Conservation (phyloP, 805 yeast genomes). For the Hanseniaspora hatyaiensis region DNA sequence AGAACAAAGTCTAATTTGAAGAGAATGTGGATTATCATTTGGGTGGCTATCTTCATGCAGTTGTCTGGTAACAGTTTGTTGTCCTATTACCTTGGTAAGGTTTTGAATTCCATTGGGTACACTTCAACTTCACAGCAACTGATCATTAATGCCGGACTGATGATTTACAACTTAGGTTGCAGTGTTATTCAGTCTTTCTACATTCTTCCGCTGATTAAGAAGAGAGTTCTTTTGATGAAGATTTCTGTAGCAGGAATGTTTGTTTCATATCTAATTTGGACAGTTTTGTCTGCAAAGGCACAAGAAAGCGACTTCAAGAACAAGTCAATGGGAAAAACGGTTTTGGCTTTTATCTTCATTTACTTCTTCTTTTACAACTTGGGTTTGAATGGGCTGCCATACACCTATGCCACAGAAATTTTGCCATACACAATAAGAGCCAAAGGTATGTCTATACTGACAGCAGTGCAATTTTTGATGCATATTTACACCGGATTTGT, state of each 20-base stretch:
- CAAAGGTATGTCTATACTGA: conserved; percentile 25
- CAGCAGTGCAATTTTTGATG: conserved; percentile 21
- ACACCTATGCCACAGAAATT: conserved; percentile 36
- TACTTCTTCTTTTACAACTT: conserved; percentile 34
- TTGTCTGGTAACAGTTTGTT: conserved; percentile 43
- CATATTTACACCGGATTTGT: conserved; percentile 29
- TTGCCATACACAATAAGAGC: conserved; percentile 28
- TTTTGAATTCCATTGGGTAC: conserved; percentile 42
- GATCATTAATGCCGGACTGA: conserved; percentile 40
- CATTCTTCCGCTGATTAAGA: conserved; percentile 26
- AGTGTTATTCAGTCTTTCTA: conserved; percentile 27
- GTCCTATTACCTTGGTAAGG: conserved; percentile 40
- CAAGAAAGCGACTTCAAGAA: conserved; percentile 34
- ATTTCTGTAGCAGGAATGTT: conserved; percentile 31
- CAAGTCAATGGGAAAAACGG: conserved; percentile 35
- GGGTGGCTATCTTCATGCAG: conserved; percentile 33
- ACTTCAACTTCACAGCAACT: conserved; percentile 36
- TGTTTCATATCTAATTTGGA: conserved; percentile 34
- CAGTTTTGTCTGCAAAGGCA: conserved; percentile 37
- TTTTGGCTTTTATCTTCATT: conserved; percentile 40
- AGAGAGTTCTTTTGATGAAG: conserved; percentile 34
- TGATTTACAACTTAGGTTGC: conserved; percentile 35
- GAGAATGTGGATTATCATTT: conserved; percentile 31
- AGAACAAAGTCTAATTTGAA: conserved; percentile 33
- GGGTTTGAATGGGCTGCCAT: conserved; percentile 37